phyloP scores from a whole-genome alignment of 495 filamentous ascomycete species.

The Podospora comata region DNA sequence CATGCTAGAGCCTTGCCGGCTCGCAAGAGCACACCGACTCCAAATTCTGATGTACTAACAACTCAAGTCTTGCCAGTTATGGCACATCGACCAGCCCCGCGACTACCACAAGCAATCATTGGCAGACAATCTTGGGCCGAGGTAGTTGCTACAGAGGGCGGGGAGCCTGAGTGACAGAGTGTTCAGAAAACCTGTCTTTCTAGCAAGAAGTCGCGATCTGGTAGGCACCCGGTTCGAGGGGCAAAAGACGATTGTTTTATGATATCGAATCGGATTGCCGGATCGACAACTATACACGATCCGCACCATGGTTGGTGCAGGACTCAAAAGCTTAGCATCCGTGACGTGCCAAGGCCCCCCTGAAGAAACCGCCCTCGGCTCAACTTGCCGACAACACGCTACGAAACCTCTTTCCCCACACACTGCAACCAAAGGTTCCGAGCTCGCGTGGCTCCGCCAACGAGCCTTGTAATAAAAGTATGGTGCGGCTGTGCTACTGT shows the following conservation, averaged over 20 bases:
- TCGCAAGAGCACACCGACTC: background rate
- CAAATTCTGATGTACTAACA: background rate
- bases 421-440: background rate
- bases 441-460: background rate
- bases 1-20: background rate
- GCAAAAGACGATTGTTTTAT: background rate
- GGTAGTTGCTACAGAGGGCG: background rate
- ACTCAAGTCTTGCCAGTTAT: background rate
- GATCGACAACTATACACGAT: background rate
- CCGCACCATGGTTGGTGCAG: background rate
- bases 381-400: background rate
- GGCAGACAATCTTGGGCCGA: background rate
- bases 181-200: background rate
- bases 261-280: background rate
- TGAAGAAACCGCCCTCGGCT: background rate
- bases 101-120: background rate
- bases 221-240: background rate
- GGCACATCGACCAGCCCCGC: background rate
- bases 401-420: background rate
- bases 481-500: background rate
- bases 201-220: background rate
- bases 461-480: background rate
- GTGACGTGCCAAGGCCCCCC: background rate
- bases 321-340: background rate
- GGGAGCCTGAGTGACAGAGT: background rate